These are phyloP conservation scores for Botrytis paeoniae DNA, from an alignment of 2,329 filamentous ascomycete species.

Conservation along the genomic window DNA sequence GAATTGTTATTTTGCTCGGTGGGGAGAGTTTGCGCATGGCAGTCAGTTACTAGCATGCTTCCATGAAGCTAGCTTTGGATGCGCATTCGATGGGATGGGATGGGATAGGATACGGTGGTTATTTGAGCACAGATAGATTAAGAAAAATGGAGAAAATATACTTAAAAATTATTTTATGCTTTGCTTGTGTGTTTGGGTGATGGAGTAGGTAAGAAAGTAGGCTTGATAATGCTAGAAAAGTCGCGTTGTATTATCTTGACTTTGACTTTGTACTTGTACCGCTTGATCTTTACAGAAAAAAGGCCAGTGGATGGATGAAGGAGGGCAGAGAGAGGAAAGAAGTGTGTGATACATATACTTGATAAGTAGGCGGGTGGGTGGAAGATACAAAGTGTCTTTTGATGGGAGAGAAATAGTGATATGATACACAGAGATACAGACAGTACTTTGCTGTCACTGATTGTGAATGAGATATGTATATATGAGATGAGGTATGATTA, in stretches of 20 bases:
- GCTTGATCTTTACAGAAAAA: not conserved
- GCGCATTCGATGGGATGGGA: not conserved
- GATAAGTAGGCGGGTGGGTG: not conserved
- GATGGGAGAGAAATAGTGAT: not conserved
- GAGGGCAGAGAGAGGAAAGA: not conserved
- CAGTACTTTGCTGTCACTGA: too few relatives aligned
- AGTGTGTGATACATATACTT: too few relatives aligned
- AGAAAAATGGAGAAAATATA: not conserved
- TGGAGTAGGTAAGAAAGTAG: not conserved
- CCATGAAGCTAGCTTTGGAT: not conserved
- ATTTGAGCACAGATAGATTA: slow-evolving; percentile 5
- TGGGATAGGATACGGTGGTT: not conserved
- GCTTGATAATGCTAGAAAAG: not conserved
- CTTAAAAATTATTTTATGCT: not conserved
- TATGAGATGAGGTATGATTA: too few relatives aligned
- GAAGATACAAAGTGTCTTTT: not conserved
- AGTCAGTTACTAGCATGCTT: not conserved
- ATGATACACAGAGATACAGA: fast-evolving
- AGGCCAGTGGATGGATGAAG: not conserved
- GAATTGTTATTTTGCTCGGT: not conserved
- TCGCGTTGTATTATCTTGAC: not conserved
- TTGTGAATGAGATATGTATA: too few relatives aligned
- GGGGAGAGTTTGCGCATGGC: not conserved
- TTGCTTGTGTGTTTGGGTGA: not conserved
- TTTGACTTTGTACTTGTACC: not conserved